Evolutionary conservation across 2,329 filamentous ascomycete genomes (phyloP).

Genomic region (Clarireedia monteithiana): DNA sequence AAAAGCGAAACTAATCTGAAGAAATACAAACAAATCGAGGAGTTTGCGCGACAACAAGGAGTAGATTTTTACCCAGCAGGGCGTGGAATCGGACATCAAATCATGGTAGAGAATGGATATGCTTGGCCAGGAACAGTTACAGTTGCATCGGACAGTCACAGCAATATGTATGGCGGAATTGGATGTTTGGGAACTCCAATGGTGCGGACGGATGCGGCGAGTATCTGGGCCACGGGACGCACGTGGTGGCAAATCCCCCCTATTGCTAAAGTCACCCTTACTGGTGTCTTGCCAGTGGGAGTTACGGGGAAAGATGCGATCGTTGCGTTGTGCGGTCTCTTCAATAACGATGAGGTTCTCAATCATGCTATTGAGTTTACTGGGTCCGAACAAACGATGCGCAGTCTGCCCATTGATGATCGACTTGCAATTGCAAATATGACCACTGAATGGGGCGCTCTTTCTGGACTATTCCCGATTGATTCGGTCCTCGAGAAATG

Average conservation of each 20-base stretch:
- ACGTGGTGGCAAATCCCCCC: slow-evolving; percentile 91
- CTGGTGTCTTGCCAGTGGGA: slow-evolving; percentile 64
- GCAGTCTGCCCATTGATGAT: slow-evolving; percentile 63
- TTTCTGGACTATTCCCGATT: slow-evolving; percentile 71
- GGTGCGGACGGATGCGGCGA: slow-evolving; percentile 80
- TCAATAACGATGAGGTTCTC: slow-evolving; percentile 80
- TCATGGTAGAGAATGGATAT: slow-evolving; percentile 80
- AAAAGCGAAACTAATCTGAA: slow-evolving; percentile 68
- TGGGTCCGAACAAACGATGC: slow-evolving; percentile 70
- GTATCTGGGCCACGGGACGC: slow-evolving; percentile 72
- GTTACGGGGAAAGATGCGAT: slow-evolving; percentile 95
- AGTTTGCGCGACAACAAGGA: slow-evolving; percentile 72
- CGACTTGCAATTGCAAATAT: slow-evolving; percentile 72
- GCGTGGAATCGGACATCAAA: slow-evolving; percentile 80
- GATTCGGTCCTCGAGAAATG: slow-evolving; percentile 65
- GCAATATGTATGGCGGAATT: slow-evolving; percentile 77
- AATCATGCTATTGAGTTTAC: slow-evolving; percentile 89
- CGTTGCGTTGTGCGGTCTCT: slow-evolving; percentile 76
- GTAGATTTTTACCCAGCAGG: slow-evolving; percentile 72
- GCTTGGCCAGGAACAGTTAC: slow-evolving; percentile 79
- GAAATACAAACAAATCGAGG: slow-evolving; percentile 76
- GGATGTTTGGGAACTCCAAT: slow-evolving; percentile 71
- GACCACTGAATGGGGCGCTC: slow-evolving; percentile 74
- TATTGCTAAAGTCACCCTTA: slow-evolving; percentile 71
- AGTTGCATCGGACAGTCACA: slow-evolving; percentile 73